Base-by-base conservation (phyloP, 2,329 filamentous ascomycete genomes). In the Xylaria sp. region DNA sequence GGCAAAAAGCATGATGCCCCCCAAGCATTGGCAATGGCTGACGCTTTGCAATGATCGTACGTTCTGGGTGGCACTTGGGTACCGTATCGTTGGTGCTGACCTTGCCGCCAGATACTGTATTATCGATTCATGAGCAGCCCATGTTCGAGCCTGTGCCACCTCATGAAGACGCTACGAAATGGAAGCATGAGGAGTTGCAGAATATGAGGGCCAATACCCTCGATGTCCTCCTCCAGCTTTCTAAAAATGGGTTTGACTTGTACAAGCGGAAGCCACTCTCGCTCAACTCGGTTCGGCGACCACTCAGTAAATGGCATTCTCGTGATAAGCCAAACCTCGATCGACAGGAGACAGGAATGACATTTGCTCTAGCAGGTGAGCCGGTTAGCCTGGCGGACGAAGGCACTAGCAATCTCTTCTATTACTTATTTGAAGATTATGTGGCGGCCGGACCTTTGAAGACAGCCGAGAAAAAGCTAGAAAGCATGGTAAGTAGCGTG, bases 371-470 rank as follows among this genome's bases (percentile, higher is more conserved):
- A 25, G 56, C 47, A 14, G 58, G 54, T 14, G 67, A 64, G 50
- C 50, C 54, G 19, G 63, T 64, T 7, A 69, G 61, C 51, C 17
- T 73, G 5, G 76, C 75, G 2, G 66, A 73, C 2, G 86, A 89
- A 67, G 82, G 82, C 1, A 82, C 87, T 0, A 87, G 86, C 19
- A 78, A 87, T 19, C 76, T 89, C 2, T 89, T 89, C 75, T 89
- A 88, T 72, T 89, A 89, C 69, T 76, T 89, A 0, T 89, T 89
- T 69, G 87, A 90, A 69, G 87, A 89, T 70, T 89, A 87, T 78
- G 81, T 82, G 37, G 84, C 85, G 3, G 86, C 84, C 0, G 85
- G 84, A 54, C 82, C 82, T 25, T 78, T 89, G 12, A 83, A 80
- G 9, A 71, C 66, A 1, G 79, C 79, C 69, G 82, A 69, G 70